phyloP scores from a whole-genome alignment of 305 asterid species.

The Andrographis paniculata region DNA sequence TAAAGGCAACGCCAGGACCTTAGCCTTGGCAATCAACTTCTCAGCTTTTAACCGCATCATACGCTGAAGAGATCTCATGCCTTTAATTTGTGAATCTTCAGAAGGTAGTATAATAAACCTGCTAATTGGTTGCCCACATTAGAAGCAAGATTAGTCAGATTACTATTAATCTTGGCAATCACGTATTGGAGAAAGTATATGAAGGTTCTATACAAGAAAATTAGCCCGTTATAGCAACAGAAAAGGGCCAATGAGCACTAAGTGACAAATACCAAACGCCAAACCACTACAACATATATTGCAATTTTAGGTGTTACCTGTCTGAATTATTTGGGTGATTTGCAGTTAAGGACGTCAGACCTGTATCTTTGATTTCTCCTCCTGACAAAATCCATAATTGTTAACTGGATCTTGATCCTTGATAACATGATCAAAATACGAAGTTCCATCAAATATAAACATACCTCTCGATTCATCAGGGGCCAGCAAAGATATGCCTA shows the following conservation, averaged over 20 bases:
- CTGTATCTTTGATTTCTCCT: slow-evolving; percentile 56
- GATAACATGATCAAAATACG: no score
- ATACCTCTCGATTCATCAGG: slow-evolving; percentile 94
- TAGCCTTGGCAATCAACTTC: slow-evolving; percentile 50
- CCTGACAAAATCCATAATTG: slow-evolving; percentile 31
- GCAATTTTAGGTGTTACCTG: slow-evolving; percentile 37
- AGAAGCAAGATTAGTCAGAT: slow-evolving; percentile 9
- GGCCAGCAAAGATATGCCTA: slow-evolving; percentile 89
- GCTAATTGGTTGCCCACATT: slow-evolving; percentile 16
- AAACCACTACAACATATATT: slow-evolving; percentile 6
- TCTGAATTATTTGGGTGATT: slow-evolving; percentile 46
- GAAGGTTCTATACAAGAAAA: slow-evolving; percentile 8
- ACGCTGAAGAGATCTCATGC: slow-evolving; percentile 44
- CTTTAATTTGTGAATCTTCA: slow-evolving; percentile 69
- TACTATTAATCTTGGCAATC: slow-evolving; percentile 10
- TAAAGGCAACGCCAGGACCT: slow-evolving; percentile 35
- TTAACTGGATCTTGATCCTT: not conserved
- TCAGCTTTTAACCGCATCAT: slow-evolving; percentile 43
- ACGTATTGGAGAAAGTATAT: slow-evolving; percentile 8
- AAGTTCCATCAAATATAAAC: no score
- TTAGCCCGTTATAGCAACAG: not conserved
- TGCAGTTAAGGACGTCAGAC: slow-evolving; percentile 44
- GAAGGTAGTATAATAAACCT: slow-evolving; percentile 37
- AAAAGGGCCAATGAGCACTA: not conserved
- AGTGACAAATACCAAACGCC: slow-evolving; percentile 1